phyloP scores from a whole-genome alignment of 306 rosid genomes.

The Prunus persica region DNA sequence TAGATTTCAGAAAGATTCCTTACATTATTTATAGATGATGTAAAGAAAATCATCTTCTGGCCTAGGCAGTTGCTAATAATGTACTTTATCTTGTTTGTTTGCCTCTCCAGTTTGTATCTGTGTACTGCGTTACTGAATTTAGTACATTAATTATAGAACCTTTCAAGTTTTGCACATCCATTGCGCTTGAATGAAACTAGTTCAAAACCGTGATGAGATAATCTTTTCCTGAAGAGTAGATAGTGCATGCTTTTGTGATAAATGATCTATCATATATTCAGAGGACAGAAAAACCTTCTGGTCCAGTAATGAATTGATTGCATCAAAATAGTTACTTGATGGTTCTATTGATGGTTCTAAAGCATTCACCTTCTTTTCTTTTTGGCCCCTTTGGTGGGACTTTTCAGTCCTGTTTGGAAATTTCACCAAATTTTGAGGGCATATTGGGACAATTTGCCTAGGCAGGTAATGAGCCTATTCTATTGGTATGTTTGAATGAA shows the following conservation, averaged over 20 bases:
- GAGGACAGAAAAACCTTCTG: background rate
- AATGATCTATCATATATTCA: background rate
- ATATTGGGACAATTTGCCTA: background rate
- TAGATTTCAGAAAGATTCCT: background rate
- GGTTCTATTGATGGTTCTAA: background rate
- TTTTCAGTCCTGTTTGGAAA: background rate
- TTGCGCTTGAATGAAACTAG: conserved; percentile 6
- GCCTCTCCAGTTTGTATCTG: background rate
- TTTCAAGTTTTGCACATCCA: conserved; percentile 12
- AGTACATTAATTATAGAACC: background rate
- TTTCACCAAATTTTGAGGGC: conserved; percentile 6
- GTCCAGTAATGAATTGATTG: conserved; percentile 10
- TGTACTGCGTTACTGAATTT: background rate
- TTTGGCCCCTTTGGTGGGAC: conserved; percentile 1
- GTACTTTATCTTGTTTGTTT: conserved; percentile 10
- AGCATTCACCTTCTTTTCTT: background rate
- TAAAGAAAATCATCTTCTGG: conserved; percentile 2
- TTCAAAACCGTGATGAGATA: background rate
- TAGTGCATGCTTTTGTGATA: background rate
- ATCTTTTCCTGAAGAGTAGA: background rate
- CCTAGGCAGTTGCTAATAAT: background rate
- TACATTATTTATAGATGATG: background rate
- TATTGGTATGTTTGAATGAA: conserved; percentile 1
- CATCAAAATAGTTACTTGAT: background rate
- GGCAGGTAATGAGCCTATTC: background rate